phyloP scores from a whole-genome alignment of 306 rosid species.

The Lathyrus aphaca region DNA sequence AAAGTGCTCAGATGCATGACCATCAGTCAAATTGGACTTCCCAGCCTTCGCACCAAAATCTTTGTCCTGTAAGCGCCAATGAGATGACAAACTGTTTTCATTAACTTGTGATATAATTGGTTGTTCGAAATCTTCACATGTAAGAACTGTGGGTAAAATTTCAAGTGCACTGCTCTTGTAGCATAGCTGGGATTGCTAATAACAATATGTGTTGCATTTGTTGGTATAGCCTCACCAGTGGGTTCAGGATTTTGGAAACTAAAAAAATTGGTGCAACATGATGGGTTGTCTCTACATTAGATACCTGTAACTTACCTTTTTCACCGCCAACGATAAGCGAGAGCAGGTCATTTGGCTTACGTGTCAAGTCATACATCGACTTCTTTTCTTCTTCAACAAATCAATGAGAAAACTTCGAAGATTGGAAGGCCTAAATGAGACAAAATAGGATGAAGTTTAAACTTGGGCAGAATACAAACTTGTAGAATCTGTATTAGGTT shows the following conservation, averaged over 20 bases:
- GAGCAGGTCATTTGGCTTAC: too few species aligned
- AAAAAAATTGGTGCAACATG: slow-evolving; percentile 47
- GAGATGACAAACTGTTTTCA: slow-evolving; percentile 48
- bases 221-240: slow-evolving; percentile 42
- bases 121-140: slow-evolving; percentile 94
- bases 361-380: slow-evolving; percentile 55
- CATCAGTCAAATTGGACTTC: slow-evolving; percentile 55
- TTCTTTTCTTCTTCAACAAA: slow-evolving; percentile 82
- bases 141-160: slow-evolving; percentile 71
- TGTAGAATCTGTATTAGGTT: too few species aligned
- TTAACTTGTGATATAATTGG: slow-evolving; percentile 69
- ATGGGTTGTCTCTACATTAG: slow-evolving; percentile 48
- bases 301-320: slow-evolving; percentile 51
- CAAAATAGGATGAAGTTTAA: too few species aligned
- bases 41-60: slow-evolving; percentile 52
- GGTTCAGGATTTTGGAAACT: slow-evolving; percentile 54
- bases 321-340: slow-evolving; percentile 79
- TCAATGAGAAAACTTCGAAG: slow-evolving; percentile 90
- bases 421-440: slow-evolving; percentile 55
- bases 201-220: too few species aligned
- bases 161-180: slow-evolving; percentile 57
- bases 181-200: slow-evolving; percentile 49
- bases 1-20: slow-evolving; percentile 77
- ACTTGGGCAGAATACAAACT: too few species aligned
- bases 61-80: too few species aligned